Evolutionary conservation across 164 flowering plant species (phyloP).

Genomic region (Sextonia rubra): DNA sequence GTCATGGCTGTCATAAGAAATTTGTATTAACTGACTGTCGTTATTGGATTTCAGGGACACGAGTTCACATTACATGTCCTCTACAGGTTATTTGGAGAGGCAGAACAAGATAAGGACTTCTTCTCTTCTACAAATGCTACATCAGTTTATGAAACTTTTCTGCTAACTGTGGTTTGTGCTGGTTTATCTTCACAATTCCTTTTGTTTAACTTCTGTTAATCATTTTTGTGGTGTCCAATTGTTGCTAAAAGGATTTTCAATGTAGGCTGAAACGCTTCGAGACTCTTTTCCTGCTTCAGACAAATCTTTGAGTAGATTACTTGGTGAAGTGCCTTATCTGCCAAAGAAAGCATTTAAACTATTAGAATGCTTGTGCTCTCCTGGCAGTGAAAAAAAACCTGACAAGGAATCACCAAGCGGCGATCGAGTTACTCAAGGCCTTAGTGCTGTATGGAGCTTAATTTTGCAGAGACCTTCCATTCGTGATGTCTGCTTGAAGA

Average conservation of each 20-base stretch:
- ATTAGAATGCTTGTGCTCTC: constrained; percentile 77
- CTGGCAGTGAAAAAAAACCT: constrained; percentile 44
- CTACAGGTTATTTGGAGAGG: constrained; percentile 78
- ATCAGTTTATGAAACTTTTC: constrained; percentile 76
- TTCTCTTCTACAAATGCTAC: constrained; percentile 85
- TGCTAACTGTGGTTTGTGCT: constrained; percentile 69
- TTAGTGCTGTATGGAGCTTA: constrained; percentile 85
- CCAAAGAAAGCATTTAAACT: constrained; percentile 66
- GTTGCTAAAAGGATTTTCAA: constrained; percentile 1
- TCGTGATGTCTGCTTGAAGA: constrained; percentile 79
- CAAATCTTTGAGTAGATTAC: constrained; percentile 82
- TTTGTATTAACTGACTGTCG: constrained; percentile 7
- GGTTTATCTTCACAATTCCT: constrained; percentile 1
- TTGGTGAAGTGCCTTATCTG: constrained; percentile 81
- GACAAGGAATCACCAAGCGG: constrained; percentile 72
- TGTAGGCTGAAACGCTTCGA: constrained; percentile 83
- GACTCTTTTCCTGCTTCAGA: constrained; percentile 95
- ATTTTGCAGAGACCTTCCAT: constrained; percentile 77
- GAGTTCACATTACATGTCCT: constrained; percentile 97
- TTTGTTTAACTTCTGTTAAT: too few relatives aligned
- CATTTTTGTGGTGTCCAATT: background rate
- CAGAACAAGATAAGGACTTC: constrained; percentile 82
- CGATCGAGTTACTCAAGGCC: constrained; percentile 97
- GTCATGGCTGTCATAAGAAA: background rate
- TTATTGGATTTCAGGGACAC: constrained; percentile 74